These are phyloP conservation scores for Pneumocystis wakefieldiae DNA, from an alignment of 1,139 yeast species.

Conservation along the genomic window DNA sequence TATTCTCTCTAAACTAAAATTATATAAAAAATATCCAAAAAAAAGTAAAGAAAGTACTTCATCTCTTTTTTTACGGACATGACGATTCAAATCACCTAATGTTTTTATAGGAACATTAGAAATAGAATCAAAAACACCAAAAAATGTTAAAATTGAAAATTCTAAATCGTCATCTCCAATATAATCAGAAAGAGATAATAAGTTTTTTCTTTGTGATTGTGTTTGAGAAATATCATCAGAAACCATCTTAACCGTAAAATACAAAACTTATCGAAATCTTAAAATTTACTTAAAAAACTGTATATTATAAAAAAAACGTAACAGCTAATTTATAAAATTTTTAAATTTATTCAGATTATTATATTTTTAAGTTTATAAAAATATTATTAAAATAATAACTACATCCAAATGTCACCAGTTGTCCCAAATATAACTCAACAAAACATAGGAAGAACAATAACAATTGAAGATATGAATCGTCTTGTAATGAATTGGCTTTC, in stretches of 20 bases:
- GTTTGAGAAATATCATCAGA: not conserved
- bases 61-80: not conserved
- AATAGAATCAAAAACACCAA: not conserved
- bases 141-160: not conserved
- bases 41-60: not conserved
- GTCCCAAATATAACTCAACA: not conserved
- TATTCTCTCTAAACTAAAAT: not conserved
- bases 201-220: not conserved
- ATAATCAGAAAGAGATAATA: not conserved
- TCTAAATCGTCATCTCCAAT: not conserved
- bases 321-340: not conserved
- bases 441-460: not conserved
- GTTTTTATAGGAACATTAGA: not conserved
- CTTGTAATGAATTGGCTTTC: constrained; percentile 29
- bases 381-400: not conserved
- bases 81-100: not conserved
- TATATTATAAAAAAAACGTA: not conserved
- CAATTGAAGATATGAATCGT: not conserved
- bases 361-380: not conserved
- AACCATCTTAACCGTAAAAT: not conserved
- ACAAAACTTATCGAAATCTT: not conserved
- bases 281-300: not conserved
- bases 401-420: not conserved
- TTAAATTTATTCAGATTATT: not conserved
- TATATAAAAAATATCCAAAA: not conserved